Base-by-base conservation (phyloP, 768 basidiomycete genomes). In the Lentinula lateritia region DNA sequence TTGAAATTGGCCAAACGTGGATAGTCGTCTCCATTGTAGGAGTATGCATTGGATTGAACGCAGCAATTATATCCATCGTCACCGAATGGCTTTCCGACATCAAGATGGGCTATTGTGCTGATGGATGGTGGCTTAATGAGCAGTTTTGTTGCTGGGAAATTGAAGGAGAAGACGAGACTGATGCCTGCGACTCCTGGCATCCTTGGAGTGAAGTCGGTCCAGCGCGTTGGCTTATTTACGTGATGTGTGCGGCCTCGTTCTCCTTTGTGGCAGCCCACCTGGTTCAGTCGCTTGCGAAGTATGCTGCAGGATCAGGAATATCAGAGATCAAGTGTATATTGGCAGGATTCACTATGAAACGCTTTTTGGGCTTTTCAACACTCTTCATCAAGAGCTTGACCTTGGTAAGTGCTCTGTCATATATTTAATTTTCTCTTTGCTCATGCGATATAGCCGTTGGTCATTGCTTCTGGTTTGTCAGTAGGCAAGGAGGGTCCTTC, bases 71-170 rank as follows among this genome's bases (percentile, higher is more conserved):
- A 56, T 94, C 95, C 35, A 97, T 99, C 66, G 77, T 95, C 63
- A 97, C 93, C 52, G 93, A 92, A 74, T 99, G 97, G 97, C 83
- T 99, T 23, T 94, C 95, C 2, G 96, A 98, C 73, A 86, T 98
- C 65, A 98, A 98, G 77, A 90, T 95, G 78, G 97, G 97, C 1
- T 97, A 98, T 70, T 99, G 97, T 74, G 81, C 85, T 3, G 93
- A 95, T 66, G 95, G 93, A 1, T 99, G 97, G 97, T 99, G 97
- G 96, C 73, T 99, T 60, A 97, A 95, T 73, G 88, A 94, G 68
- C 92, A 97, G 69, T 98, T 98, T 72, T 99, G 97, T 74, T 99
- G 97, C 71, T 95, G 95, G 89, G 97, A 98, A 70, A 87, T 98
- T 59, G 93, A 94, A 64, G 82, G 79, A 6, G 88, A 88, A 50